Evolutionary conservation across 441 rosid species (phyloP).

Genomic region (Manihot esculenta): DNA sequence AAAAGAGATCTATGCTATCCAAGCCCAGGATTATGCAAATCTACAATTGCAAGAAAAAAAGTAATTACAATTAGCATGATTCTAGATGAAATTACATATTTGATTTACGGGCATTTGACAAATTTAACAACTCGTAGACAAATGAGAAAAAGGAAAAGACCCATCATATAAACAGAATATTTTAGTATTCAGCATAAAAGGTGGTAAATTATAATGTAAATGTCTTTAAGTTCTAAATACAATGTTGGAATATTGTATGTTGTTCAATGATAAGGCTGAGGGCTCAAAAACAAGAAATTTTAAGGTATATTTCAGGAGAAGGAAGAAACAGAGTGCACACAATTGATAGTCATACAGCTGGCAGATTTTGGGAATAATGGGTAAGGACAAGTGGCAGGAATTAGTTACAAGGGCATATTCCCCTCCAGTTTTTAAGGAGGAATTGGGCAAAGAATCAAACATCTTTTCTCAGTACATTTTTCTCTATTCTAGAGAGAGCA

Average conservation of each 20-base stretch:
- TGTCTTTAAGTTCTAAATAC: not conserved
- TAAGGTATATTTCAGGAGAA: too few relatives aligned
- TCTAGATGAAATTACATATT: not conserved
- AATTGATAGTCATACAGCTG: too few relatives aligned
- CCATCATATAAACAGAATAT: not conserved
- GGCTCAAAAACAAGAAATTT: too few relatives aligned
- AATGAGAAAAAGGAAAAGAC: not conserved
- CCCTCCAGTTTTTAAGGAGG: too few relatives aligned
- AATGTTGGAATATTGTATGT: not conserved
- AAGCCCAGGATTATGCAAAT: constrained; percentile 36
- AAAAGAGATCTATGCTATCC: constrained; percentile 37
- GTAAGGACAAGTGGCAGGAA: too few relatives aligned
- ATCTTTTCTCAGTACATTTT: too few relatives aligned
- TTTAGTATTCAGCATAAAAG: not conserved
- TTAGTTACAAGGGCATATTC: too few relatives aligned
- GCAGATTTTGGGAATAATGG: too few relatives aligned
- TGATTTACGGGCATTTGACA: not conserved
- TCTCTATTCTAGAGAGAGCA: too few relatives aligned
- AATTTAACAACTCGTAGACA: not conserved
- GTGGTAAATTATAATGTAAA: not conserved
- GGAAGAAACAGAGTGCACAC: too few relatives aligned
- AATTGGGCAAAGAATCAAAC: too few relatives aligned
- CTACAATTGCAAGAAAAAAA: constrained; percentile 19
- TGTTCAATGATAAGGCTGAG: not conserved
- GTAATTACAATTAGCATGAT: not conserved